Percentiles rank a stretch among this genome's conserved stretches.
Evolutionary conservation across 306 rosid genomes (phyloP).

Genomic region (Fragaria vesca): DNA sequence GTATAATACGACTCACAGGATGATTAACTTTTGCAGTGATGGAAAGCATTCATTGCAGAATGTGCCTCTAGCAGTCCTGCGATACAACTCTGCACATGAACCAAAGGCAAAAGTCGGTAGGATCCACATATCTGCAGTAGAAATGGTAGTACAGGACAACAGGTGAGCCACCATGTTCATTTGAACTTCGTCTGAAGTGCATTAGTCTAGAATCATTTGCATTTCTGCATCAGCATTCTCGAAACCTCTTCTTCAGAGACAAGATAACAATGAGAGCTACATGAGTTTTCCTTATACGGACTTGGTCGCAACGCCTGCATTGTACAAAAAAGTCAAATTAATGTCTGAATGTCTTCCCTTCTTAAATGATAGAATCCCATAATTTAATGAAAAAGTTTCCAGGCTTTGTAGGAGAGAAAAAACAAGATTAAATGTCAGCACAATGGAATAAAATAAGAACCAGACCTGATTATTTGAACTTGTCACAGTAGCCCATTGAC

Average conservation of each 20-base stretch:
- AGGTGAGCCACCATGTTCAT: background rate
- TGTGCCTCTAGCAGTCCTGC: background rate
- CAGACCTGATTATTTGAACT: conserved; percentile 58
- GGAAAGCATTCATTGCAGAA: background rate
- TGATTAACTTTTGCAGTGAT: background rate
- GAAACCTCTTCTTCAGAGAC: background rate
- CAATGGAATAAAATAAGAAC: background rate
- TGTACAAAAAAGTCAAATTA: background rate
- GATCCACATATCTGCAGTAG: background rate
- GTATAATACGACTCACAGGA: background rate
- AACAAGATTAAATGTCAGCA: background rate
- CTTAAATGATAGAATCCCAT: background rate
- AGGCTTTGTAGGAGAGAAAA: background rate
- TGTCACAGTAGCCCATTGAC: conserved; percentile 36
- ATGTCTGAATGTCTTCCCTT: background rate
- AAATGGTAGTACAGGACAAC: background rate
- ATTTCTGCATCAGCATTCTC: background rate
- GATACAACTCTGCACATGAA: conserved; percentile 4
- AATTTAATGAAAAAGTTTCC: background rate
- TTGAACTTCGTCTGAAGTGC: background rate
- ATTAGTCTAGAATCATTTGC: background rate
- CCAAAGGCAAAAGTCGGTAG: background rate
- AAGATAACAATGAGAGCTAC: background rate
- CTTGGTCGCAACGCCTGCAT: conserved; percentile 53
- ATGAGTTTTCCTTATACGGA: conserved; percentile 31